Conservation (phyloP, 2,329 filamentous ascomycete species). For the Drechmeria coniospora region DNA sequence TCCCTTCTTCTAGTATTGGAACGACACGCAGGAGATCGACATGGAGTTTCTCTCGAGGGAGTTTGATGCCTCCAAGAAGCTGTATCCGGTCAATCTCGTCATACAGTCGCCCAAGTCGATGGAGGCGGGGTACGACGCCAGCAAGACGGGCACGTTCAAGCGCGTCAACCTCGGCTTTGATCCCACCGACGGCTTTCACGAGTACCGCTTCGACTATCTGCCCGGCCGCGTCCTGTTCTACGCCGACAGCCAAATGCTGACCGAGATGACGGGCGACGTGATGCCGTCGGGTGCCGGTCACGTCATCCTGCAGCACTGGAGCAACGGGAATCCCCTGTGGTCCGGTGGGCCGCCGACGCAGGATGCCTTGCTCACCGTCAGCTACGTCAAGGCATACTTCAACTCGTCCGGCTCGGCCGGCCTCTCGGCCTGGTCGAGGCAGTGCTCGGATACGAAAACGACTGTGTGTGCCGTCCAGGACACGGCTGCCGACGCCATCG, state of each 20-base stretch:
- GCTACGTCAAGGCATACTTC: constrained; percentile 66
- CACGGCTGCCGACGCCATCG: constrained; percentile 8
- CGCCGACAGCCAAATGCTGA: constrained; percentile 44
- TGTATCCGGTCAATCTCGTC: constrained; percentile 56
- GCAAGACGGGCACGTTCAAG: constrained; percentile 40
- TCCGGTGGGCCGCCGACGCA: constrained; percentile 50
- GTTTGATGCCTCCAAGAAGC: constrained; percentile 33
- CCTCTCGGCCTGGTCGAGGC: constrained; percentile 1
- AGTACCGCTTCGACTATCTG: constrained; percentile 67
- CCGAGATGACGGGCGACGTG: constrained; percentile 37
- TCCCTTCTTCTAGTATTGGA: constrained; percentile 53
- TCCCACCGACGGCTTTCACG: constrained; percentile 51
- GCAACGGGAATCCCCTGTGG: constrained; percentile 59
- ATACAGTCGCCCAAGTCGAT: constrained; percentile 50
- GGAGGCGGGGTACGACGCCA: constrained; percentile 45
- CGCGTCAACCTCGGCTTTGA: constrained; percentile 48
- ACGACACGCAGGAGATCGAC: constrained; percentile 68
- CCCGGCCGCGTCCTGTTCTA: constrained; percentile 50
- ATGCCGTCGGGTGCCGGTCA: constrained; percentile 48
- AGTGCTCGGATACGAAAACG: constrained; percentile 2
- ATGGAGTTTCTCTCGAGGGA: constrained; percentile 62
- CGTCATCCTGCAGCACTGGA: constrained; percentile 62
- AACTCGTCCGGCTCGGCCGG: constrained; percentile 40
- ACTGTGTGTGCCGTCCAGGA: constrained; percentile 12
- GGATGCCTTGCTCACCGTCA: constrained; percentile 48